Conservation (phyloP, 2,329 filamentous ascomycete genomes). For the Nigrograna mackinnonii region DNA sequence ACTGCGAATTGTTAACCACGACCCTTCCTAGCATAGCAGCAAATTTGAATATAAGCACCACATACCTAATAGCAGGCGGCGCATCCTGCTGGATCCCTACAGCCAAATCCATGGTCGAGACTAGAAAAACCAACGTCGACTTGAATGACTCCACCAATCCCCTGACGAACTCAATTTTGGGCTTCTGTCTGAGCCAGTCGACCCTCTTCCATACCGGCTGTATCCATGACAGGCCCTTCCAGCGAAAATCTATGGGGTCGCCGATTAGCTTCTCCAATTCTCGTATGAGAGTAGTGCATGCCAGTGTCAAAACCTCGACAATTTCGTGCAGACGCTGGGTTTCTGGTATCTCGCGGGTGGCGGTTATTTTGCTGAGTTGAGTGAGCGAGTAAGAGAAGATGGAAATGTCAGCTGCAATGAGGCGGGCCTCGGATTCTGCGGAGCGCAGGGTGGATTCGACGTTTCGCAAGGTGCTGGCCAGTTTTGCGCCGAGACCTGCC, state of each 20-base stretch:
- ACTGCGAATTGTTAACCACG: not conserved
- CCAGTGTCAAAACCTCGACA: not conserved
- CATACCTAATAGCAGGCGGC: not conserved
- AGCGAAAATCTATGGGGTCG: not conserved
- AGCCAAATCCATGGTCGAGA: not conserved
- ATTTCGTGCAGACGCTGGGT: not conserved
- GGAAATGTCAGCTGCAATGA: slow-evolving; percentile 5
- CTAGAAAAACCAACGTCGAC: not conserved
- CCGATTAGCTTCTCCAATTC: not conserved
- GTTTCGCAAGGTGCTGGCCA: slow-evolving; percentile 1
- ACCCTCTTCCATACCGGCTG: not conserved
- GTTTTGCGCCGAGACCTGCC: slow-evolving; percentile 3
- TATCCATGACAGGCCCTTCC: not conserved
- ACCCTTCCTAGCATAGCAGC: not conserved
- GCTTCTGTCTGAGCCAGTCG: not conserved
- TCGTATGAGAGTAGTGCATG: not conserved
- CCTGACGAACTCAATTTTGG: not conserved
- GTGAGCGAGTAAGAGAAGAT: slow-evolving; percentile 3
- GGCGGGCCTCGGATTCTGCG: not conserved
- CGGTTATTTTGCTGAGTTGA: slow-evolving; percentile 3
- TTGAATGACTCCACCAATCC: not conserved
- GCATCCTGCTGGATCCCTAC: not conserved
- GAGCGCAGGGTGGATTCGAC: not conserved
- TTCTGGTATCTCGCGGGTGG: not conserved
- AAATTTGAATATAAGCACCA: not conserved